Percentiles rank a stretch among this genome's conserved stretches.
Evolutionary conservation across 1,284 basidiomycete genomes (phyloP).

Genomic region (Cutaneotrichosporon cavernicola): DNA sequence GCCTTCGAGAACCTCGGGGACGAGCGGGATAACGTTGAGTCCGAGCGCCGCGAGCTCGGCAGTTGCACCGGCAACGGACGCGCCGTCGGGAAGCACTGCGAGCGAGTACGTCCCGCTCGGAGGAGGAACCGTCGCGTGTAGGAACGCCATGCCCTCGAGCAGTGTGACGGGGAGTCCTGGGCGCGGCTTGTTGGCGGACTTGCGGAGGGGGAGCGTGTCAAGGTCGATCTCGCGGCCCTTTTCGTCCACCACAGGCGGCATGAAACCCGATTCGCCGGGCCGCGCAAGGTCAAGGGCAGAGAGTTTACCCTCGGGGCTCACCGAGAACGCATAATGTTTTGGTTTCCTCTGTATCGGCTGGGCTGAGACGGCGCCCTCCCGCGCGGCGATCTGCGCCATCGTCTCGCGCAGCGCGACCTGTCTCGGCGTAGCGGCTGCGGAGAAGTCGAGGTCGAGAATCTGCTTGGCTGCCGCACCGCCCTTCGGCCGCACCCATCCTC

Average conservation of each 20-base stretch:
- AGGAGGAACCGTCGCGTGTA: constrained; percentile 32
- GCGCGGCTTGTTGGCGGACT: neutral
- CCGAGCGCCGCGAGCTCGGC: constrained; percentile 27
- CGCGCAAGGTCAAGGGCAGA: neutral
- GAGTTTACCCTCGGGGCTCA: constrained; percentile 27
- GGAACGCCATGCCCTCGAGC: constrained; percentile 34
- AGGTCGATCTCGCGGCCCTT: neutral
- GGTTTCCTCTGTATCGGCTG: constrained; percentile 10
- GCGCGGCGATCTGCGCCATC: constrained; percentile 18
- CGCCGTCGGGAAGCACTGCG: constrained; percentile 32
- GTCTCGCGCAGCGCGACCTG: constrained; percentile 21
- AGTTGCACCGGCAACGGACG: constrained; percentile 22
- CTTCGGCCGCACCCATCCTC: constrained; percentile 32
- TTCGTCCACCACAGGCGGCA: neutral
- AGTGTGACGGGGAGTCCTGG: constrained; percentile 10
- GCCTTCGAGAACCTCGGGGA: constrained; percentile 29
- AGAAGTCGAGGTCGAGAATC: constrained; percentile 37
- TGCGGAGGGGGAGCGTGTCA: neutral
- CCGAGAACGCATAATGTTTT: constrained; percentile 32
- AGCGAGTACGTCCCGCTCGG: constrained; percentile 33
- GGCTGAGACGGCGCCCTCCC: neutral
- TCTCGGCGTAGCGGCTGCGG: constrained; percentile 19
- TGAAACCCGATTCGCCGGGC: neutral
- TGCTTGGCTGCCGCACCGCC: constrained; percentile 12
- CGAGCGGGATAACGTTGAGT: constrained; percentile 23